Conservation (phyloP, 345 rosid species). For the Eucalyptus camaldulensis region DNA sequence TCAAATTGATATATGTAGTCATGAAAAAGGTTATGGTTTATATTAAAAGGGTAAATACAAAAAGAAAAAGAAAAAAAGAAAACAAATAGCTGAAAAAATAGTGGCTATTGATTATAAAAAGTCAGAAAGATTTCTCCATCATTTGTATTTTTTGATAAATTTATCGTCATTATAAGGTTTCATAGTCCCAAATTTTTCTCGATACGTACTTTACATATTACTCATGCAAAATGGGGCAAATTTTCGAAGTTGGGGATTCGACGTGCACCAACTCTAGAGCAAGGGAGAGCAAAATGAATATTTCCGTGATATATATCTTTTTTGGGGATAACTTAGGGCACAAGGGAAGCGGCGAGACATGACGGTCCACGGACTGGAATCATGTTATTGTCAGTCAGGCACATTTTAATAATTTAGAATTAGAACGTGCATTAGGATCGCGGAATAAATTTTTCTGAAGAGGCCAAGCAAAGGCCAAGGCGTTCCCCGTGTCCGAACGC, state of each 20-base stretch:
- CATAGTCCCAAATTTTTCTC: neutral
- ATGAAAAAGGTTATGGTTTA: neutral
- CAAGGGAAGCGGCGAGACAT: neutral
- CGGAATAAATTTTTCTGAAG: neutral
- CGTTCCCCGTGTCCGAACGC: neutral
- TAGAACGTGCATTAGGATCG: neutral
- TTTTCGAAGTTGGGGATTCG: neutral
- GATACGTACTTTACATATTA: neutral
- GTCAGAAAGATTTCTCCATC: neutral
- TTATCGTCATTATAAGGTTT: neutral
- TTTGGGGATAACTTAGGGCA: neutral
- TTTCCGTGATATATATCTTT: neutral
- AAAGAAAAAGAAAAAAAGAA: neutral
- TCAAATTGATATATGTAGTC: neutral
- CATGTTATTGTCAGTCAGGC: neutral
- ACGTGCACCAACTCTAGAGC: neutral
- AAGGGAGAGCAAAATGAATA: neutral
- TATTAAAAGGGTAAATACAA: neutral
- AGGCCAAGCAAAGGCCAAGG: neutral
- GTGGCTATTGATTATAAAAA: neutral
- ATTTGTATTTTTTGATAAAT: neutral
- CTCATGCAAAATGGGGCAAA: neutral
- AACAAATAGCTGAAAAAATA: neutral
- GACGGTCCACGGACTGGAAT: neutral
- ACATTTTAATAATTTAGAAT: neutral